These are phyloP conservation scores for Microdochium paspali DNA, from an alignment of 2,329 filamentous ascomycete genomes.

Conservation along the genomic window DNA sequence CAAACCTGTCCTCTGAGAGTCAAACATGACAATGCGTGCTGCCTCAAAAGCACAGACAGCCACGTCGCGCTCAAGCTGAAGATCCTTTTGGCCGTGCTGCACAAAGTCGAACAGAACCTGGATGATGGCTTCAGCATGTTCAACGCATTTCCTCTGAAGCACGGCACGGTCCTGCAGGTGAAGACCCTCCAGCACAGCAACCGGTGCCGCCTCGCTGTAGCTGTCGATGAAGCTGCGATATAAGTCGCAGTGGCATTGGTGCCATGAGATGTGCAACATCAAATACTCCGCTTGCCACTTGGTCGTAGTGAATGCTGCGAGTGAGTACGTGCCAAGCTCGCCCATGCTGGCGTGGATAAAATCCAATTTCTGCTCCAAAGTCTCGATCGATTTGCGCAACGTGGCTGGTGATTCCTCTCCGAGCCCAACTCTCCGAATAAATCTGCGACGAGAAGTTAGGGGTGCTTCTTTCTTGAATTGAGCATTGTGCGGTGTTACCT, in stretches of 20 bases:
- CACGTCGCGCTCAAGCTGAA: conserved; percentile 27
- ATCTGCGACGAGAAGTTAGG: conserved; percentile 6
- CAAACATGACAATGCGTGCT: conserved; percentile 26
- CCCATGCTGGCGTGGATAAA: conserved; percentile 9
- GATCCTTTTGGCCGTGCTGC: conserved; percentile 10
- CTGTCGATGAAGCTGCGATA: conserved; percentile 31
- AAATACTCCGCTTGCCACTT: conserved; percentile 16
- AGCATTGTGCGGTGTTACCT: conserved; percentile 8
- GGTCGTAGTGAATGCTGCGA: conserved; percentile 7
- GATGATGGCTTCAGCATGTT: conserved; percentile 28
- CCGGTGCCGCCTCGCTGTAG: conserved; percentile 28
- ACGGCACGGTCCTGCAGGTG: conserved; percentile 15
- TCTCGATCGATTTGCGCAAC: conserved; percentile 12
- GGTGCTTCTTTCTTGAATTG: not conserved
- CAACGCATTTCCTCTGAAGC: conserved; percentile 22
- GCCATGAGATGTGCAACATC: conserved; percentile 26
- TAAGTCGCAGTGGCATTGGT: conserved; percentile 32
- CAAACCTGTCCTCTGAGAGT: conserved; percentile 9
- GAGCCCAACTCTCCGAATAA: conserved; percentile 16
- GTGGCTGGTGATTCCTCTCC: conserved; percentile 14
- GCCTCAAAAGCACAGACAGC: conserved; percentile 33
- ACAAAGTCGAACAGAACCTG: conserved; percentile 20
- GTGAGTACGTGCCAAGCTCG: conserved; percentile 13
- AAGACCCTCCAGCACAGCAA: conserved; percentile 16
- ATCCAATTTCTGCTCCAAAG: conserved; percentile 15